Percentiles rank a stretch among this genome's conserved stretches.
These are phyloP conservation scores for Epichloe gansuensis DNA, from an alignment of 2,329 filamentous ascomycete genomes.

Conservation along the genomic window DNA sequence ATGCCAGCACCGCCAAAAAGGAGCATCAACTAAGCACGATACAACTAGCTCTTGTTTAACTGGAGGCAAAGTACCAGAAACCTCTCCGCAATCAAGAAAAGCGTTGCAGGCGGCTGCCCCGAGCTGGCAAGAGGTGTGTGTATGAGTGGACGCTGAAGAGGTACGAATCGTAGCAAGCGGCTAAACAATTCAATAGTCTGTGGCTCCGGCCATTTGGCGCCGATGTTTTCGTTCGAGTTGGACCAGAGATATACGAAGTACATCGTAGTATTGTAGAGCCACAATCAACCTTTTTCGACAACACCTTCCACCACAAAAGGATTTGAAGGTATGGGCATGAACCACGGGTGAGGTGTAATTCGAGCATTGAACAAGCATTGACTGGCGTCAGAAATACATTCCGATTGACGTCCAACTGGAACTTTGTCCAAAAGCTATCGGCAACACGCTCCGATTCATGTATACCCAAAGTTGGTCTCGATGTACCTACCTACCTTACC, in stretches of 20 bases:
- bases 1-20: not conserved
- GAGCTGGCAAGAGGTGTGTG: slow-evolving; percentile 15
- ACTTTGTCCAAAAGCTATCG: slow-evolving; percentile 15
- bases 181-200: slow-evolving; percentile 12
- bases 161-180: not conserved
- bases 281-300: slow-evolving; percentile 22
- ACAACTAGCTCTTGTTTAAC: not conserved
- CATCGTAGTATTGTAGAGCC: slow-evolving; percentile 23
- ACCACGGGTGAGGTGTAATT: not conserved
- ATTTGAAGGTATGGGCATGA: slow-evolving; percentile 8
- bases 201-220: slow-evolving; percentile 21
- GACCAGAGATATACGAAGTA: slow-evolving; percentile 14
- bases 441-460: slow-evolving; percentile 22
- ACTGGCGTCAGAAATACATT: slow-evolving; percentile 15
- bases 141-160: not conserved
- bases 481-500: not conserved
- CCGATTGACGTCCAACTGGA: slow-evolving; percentile 15
- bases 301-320: slow-evolving; percentile 18
- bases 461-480: slow-evolving; percentile 21
- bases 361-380: not conserved
- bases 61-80: not conserved
- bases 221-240: slow-evolving; percentile 19
- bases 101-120: slow-evolving; percentile 16
- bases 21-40: not conserved
- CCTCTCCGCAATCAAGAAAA: slow-evolving; percentile 9